Evolutionary conservation across 352 stramenopile genomes (phyloP).

Genomic region (Pythium biforme): DNA sequence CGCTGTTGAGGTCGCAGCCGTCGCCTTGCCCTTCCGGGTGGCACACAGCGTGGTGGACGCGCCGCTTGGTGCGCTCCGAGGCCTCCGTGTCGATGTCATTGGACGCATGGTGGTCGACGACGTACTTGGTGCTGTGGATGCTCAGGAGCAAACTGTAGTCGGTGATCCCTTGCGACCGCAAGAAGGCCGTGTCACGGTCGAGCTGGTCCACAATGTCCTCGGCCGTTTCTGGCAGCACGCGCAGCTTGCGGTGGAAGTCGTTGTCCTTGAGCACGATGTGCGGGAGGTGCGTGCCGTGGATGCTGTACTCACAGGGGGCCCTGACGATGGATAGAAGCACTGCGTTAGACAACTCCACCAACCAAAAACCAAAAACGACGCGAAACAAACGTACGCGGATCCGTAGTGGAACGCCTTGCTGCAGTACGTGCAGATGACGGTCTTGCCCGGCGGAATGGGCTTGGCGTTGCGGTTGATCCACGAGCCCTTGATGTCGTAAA

Average conservation of each 20-base stretch:
- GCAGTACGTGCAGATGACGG: conserved; percentile 84
- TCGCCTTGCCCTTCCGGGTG: conserved; percentile 33
- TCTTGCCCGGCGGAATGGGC: conserved; percentile 78
- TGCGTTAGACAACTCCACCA: not conserved
- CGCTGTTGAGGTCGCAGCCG: conserved; percentile 9
- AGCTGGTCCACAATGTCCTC: conserved; percentile 64
- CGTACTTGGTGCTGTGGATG: conserved; percentile 84
- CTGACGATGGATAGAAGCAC: not conserved
- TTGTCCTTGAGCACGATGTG: conserved; percentile 87
- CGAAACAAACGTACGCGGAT: conserved; percentile 37
- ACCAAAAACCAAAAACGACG: conserved; percentile 1
- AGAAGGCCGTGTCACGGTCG: conserved; percentile 68
- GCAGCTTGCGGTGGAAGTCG: conserved; percentile 83
- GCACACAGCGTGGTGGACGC: conserved; percentile 70
- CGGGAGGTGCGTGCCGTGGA: conserved; percentile 70
- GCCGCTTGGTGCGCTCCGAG: conserved; percentile 64
- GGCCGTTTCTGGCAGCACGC: conserved; percentile 56
- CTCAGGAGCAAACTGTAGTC: conserved; percentile 88
- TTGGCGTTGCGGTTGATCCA: conserved; percentile 85
- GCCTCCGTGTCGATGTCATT: conserved; percentile 36
- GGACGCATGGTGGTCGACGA: conserved; percentile 65
- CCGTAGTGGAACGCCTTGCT: conserved; percentile 78
- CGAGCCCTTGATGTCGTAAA: conserved; percentile 91
- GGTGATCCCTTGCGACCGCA: conserved; percentile 83
- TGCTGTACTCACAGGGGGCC: conserved; percentile 73